phyloP scores from a whole-genome alignment of 495 filamentous ascomycete species.

The Penicillium odoratum region DNA sequence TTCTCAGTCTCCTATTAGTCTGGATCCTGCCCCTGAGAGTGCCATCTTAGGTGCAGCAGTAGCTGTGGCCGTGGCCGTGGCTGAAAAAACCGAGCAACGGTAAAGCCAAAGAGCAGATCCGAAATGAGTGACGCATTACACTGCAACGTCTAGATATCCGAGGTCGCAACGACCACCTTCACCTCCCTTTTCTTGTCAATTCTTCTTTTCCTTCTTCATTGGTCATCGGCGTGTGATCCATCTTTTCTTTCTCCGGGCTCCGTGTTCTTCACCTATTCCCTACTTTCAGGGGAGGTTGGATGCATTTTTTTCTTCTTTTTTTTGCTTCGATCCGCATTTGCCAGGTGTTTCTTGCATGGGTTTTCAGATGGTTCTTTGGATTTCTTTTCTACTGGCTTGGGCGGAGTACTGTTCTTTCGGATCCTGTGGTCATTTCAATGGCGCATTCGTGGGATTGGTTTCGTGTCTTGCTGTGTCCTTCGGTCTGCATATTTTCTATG shows the following conservation, averaged over 20 bases:
- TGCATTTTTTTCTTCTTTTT: background rate
- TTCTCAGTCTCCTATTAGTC: slow-evolving; percentile 29
- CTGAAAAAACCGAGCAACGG: slow-evolving; percentile 19
- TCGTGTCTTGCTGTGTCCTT: background rate
- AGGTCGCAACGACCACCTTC: slow-evolving; percentile 1
- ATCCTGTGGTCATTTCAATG: slow-evolving; percentile 4
- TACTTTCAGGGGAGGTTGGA: slow-evolving; percentile 4
- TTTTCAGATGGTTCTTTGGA: slow-evolving; percentile 4
- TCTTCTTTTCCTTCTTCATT: slow-evolving; percentile 8
- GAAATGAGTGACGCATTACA: slow-evolving; percentile 18
- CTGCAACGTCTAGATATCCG: slow-evolving; percentile 16
- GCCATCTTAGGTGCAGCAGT: slow-evolving; percentile 59
- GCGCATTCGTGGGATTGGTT: background rate
- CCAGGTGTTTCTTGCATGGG: slow-evolving; percentile 21
- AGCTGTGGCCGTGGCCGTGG: slow-evolving; percentile 50
- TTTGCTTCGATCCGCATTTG: slow-evolving; percentile 15
- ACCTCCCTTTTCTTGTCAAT: slow-evolving; percentile 19
- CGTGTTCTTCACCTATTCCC: slow-evolving; percentile 8
- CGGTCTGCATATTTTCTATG: background rate
- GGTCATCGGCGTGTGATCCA: slow-evolving; percentile 22
- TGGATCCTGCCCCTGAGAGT: slow-evolving; percentile 53
- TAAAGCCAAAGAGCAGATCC: background rate
- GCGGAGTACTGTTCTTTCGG: slow-evolving; percentile 9
- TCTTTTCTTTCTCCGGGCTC: slow-evolving; percentile 1
- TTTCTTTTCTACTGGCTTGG: slow-evolving; percentile 7